A percentile compares a stretch with the other conserved stretches of the same genome.
Evolutionary conservation across 805 yeast species (phyloP).

Genomic region (Starmerella ratchasimensis): DNA sequence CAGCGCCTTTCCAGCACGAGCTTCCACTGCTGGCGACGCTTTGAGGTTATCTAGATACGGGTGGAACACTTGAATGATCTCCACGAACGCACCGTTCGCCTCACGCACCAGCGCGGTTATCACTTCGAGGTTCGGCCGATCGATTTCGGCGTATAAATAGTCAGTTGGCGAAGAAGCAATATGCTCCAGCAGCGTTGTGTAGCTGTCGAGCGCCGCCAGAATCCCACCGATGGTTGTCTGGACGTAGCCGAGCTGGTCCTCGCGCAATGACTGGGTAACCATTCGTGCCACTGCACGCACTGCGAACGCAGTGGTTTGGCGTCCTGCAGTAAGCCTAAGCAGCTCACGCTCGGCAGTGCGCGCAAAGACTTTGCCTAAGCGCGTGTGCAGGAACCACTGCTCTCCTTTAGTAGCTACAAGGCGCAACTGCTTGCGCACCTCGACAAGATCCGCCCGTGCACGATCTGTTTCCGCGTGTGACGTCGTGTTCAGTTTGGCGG

Average conservation of each 20-base stretch:
- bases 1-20: conserved; percentile 1
- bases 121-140: conserved; percentile 14
- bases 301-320: conserved; percentile 22
- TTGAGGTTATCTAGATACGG: conserved; percentile 23
- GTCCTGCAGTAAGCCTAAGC: conserved; percentile 20
- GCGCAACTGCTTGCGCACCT: background rate
- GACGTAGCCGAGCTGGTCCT: conserved; percentile 30
- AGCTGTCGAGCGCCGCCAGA: conserved; percentile 13
- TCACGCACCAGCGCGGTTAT: conserved; percentile 13
- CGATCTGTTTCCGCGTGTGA: conserved; percentile 5
- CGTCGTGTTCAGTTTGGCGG: conserved; percentile 3
- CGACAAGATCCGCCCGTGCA: background rate
- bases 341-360: conserved; percentile 24
- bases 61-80: conserved; percentile 21
- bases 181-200: conserved; percentile 17
- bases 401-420: background rate
- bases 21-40: conserved; percentile 6
- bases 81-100: conserved; percentile 20
- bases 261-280: conserved; percentile 25
- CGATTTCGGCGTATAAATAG: conserved; percentile 24
- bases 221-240: conserved; percentile 29
- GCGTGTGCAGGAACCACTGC: conserved; percentile 15
- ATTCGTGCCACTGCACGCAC: conserved; percentile 24
- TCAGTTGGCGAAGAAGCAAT: conserved; percentile 24
- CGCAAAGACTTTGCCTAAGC: conserved; percentile 26